A percentile compares a stretch with the other conserved stretches of the same genome.
Evolutionary conservation across 176 grass and related monocot species (phyloP).

Genomic region (Dendrocalamus sinicus): DNA sequence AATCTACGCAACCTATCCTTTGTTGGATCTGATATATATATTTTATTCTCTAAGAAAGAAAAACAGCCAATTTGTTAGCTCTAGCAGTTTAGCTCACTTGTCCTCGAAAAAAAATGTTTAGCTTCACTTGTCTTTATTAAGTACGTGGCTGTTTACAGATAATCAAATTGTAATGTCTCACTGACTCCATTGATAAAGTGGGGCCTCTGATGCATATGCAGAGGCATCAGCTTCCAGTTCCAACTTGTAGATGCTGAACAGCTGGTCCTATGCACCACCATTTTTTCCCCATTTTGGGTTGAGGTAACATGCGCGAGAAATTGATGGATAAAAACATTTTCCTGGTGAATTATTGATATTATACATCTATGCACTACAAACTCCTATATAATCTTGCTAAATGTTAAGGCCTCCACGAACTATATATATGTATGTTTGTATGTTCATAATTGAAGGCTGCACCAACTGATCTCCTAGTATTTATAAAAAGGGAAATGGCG

Average conservation of each 20-base stretch:
- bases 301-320: neutral
- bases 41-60: neutral
- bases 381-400: neutral
- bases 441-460: neutral
- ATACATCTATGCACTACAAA: neutral
- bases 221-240: constrained; percentile 19
- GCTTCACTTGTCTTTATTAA: neutral
- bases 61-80: neutral
- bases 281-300: neutral
- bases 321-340: neutral
- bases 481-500: neutral
- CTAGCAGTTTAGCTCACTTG: neutral
- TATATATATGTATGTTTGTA: neutral
- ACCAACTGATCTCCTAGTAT: neutral
- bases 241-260: constrained; percentile 17
- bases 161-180: neutral
- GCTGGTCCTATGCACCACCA: neutral
- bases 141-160: neutral
- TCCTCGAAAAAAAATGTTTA: neutral
- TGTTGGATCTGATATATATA: neutral
- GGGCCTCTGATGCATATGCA: neutral
- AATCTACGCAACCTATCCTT: neutral
- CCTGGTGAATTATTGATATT: neutral
- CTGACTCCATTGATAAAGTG: neutral
- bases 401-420: neutral